phyloP scores from a whole-genome alignment of 805 yeast genomes.

The Kockiozyma suomiensis region DNA sequence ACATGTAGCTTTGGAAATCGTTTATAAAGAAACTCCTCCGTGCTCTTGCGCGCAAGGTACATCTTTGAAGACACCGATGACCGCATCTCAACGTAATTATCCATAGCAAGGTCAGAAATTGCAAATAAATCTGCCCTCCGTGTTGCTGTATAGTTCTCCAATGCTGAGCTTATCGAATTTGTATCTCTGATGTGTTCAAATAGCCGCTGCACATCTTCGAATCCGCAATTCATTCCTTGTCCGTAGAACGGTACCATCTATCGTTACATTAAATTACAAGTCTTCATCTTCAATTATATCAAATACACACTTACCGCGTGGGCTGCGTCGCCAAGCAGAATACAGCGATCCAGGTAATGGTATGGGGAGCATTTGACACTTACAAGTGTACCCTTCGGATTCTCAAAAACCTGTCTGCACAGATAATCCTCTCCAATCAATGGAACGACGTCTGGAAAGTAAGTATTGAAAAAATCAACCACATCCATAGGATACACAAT shows the following conservation, averaged over 20 bases:
- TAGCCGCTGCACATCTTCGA: conserved; percentile 80
- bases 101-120: conserved; percentile 75
- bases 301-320: conserved; percentile 55
- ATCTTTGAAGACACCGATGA: conserved; percentile 65
- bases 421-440: conserved; percentile 65
- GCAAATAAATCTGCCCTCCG: conserved; percentile 73
- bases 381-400: conserved; percentile 79
- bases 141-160: conserved; percentile 54
- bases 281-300: background rate
- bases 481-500: conserved; percentile 51
- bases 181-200: conserved; percentile 49
- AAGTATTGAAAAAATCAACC: conserved; percentile 54
- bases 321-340: conserved; percentile 89
- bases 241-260: conserved; percentile 96
- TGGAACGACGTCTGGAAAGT: conserved; percentile 75
- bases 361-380: conserved; percentile 73
- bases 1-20: conserved; percentile 65
- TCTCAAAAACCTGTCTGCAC: conserved; percentile 52
- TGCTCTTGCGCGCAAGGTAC: conserved; percentile 64
- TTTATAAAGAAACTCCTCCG: conserved; percentile 68
- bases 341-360: conserved; percentile 60
- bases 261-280: background rate
- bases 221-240: conserved; percentile 95
- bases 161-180: conserved; percentile 45
- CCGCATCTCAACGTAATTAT: conserved; percentile 86